phyloP scores from a whole-genome alignment of 768 basidiomycete genomes.

The Boletus coccyginus region DNA sequence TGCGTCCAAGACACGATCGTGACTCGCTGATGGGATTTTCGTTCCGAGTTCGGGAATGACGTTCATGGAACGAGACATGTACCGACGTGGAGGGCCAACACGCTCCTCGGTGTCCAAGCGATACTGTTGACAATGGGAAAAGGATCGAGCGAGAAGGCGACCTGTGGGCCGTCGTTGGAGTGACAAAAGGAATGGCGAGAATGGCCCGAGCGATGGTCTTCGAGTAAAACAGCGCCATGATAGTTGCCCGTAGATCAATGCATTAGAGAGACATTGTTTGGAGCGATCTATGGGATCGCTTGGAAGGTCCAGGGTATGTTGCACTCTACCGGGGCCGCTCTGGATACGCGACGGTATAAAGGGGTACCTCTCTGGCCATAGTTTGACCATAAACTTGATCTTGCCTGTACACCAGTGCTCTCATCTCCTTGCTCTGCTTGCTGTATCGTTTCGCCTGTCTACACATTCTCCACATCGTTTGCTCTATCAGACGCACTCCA shows the following conservation, averaged over 20 bases:
- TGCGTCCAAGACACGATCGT: too few relatives aligned
- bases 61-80: too few relatives aligned
- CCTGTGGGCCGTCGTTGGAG: neutral
- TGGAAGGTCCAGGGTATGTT: neutral
- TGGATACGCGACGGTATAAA: conserved; percentile 3
- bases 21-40: too few relatives aligned
- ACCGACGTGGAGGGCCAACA: neutral
- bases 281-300: neutral
- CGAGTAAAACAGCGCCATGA: neutral
- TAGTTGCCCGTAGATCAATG: neutral
- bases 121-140: neutral
- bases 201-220: neutral
- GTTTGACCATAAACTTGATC: neutral
- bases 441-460: neutral
- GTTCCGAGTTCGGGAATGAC: neutral
- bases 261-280: too few relatives aligned
- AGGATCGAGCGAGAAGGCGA: neutral
- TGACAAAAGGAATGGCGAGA: neutral
- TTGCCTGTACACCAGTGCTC: neutral
- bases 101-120: too few relatives aligned
- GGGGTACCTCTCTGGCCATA: neutral
- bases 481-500: neutral
- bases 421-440: neutral
- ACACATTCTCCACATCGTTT: neutral
- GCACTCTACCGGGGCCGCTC: neutral